Evolutionary conservation across 208 protist genomes (phyloP), one percentile per base, ranked within the genome.

Genomic region (Angomonas deanei): DNA sequence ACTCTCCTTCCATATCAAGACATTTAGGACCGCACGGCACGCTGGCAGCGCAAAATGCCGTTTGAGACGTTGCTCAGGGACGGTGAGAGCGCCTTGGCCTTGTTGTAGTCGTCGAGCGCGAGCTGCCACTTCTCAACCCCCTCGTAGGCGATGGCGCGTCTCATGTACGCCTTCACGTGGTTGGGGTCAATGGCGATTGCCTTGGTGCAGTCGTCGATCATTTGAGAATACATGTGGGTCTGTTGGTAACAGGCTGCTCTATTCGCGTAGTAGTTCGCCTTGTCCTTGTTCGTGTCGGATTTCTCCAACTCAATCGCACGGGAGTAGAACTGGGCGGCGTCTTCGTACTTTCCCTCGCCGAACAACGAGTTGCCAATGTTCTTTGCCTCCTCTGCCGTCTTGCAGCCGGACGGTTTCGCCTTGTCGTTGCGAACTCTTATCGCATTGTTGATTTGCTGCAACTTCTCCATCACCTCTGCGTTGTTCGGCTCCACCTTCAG

Each of bases 201-300:
- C 13, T 69, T 76, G 57, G 85, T 83, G 70, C 90, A 96, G 74
- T 97, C 88, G 15, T 83, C 78, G 32, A 96, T 76, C 75, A 96
- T 92, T 52, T 70, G 59, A 21, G 75, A 27, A 71, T 97, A 96
- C 58, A 79, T 76, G 74, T 94, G 91, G 15, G 83, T 92, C 66
- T 96, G 90, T 64, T 94, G 87, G 69, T 91, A 65, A 76, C 93
- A 97, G 13, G 93, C 88, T 3, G 93, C 93, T 34, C 90, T 82
- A 70, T 97, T 97, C 24, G 88, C 66, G 66, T 94, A 96, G 68
- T 80, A 97, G 49, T 82, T 91, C 23, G 86, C 88, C 78, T 93
- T 91, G 59, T 82, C 76, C 23, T 19, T 19, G 70, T 83, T 78
- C 34, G 77, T 72, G 15, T 70, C 62, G 49, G 73, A 74, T 34